These are phyloP conservation scores for Leucaena leucocephala DNA, from an alignment of 306 rosid genomes.

Conservation along the genomic window DNA sequence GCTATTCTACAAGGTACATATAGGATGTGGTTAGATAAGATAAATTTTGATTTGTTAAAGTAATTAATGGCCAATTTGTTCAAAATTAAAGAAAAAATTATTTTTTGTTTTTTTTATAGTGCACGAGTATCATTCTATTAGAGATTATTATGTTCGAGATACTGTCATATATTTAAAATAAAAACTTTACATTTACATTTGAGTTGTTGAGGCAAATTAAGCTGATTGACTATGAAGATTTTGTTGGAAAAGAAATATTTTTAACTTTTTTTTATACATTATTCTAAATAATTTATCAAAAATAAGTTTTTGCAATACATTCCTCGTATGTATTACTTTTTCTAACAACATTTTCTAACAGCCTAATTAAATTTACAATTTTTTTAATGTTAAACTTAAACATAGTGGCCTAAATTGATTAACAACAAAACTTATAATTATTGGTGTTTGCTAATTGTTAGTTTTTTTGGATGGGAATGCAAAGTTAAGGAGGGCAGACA, in stretches of 20 bases:
- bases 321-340: too few relatives aligned
- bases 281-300: too few relatives aligned
- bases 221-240: not conserved
- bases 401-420: not conserved
- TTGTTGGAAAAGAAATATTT: too few relatives aligned
- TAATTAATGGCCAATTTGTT: not conserved
- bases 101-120: too few relatives aligned
- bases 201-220: not conserved
- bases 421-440: not conserved
- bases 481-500: not conserved
- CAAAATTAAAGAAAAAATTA: too few relatives aligned
- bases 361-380: not conserved
- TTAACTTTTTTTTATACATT: too few relatives aligned
- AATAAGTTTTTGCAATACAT: too few relatives aligned
- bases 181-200: too few relatives aligned
- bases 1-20: not conserved
- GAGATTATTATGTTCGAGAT: too few relatives aligned
- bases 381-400: not conserved
- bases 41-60: not conserved
- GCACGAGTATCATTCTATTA: too few relatives aligned
- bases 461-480: not conserved
- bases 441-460: not conserved
- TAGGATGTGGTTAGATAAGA: not conserved
- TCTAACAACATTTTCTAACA: not conserved
- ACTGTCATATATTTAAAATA: too few relatives aligned